A percentile compares a stretch with the other conserved stretches of the same genome.
Conservation (phyloP, 2,329 filamentous ascomycete species). For the Verruconis gallopava region DNA sequence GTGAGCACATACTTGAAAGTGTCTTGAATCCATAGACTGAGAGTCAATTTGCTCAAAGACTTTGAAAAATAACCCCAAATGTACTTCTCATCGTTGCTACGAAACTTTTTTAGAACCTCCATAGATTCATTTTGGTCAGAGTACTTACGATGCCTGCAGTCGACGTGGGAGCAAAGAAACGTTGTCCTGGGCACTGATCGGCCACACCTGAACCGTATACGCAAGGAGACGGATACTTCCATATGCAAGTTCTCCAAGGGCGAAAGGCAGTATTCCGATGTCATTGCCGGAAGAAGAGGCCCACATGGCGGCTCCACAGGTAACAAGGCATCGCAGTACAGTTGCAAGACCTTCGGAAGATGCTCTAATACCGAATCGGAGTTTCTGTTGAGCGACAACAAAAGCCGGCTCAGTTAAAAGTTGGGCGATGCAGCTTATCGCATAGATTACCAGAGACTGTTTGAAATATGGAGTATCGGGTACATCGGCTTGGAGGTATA, state of each 20-base stretch:
- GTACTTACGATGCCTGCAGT: conserved; percentile 30
- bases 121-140: not conserved
- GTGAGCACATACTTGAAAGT: conserved; percentile 87
- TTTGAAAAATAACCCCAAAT: conserved; percentile 43
- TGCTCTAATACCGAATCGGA: conserved; percentile 69
- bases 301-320: conserved; percentile 58
- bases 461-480: conserved; percentile 50
- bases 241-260: conserved; percentile 72
- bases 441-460: conserved; percentile 41
- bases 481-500: conserved; percentile 49
- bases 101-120: not conserved
- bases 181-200: conserved; percentile 40
- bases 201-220: conserved; percentile 51
- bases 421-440: conserved; percentile 53
- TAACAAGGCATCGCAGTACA: conserved; percentile 59
- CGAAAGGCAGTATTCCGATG: conserved; percentile 75
- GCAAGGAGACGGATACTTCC: conserved; percentile 53
- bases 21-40: conserved; percentile 79
- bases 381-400: conserved; percentile 68
- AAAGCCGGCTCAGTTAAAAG: conserved; percentile 80
- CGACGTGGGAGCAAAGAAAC: conserved; percentile 54
- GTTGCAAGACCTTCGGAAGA: conserved; percentile 74
- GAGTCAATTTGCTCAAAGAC: conserved; percentile 57
- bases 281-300: conserved; percentile 40
- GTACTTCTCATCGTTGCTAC: conserved; percentile 11